phyloP scores from a whole-genome alignment of 78 protist genomes.

The Anaeramoeba ignava region DNA sequence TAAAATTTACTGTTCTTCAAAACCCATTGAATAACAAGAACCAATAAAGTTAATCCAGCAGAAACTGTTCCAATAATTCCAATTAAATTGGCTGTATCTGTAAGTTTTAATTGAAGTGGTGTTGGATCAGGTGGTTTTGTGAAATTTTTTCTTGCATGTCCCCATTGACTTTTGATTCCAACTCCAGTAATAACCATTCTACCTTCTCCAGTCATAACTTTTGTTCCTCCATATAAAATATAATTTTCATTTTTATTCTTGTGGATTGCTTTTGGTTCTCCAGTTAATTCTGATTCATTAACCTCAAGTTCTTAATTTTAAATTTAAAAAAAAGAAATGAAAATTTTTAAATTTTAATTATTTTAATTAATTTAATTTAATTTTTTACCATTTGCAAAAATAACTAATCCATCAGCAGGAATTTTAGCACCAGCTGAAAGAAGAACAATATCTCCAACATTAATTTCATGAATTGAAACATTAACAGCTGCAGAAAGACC shows the following conservation, averaged over 20 bases:
- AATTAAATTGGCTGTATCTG: not conserved
- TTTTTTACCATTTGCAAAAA: not conserved
- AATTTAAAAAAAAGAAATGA: too few species aligned
- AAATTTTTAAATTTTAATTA: too few species aligned
- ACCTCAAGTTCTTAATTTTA: not conserved
- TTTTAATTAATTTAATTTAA: too few species aligned
- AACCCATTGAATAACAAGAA: not conserved
- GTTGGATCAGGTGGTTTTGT: not conserved
- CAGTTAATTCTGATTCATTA: not conserved
- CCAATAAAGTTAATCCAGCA: constrained; percentile 15
- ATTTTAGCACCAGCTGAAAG: not conserved
- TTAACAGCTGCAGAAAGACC: too few species aligned
- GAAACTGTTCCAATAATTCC: constrained; percentile 16
- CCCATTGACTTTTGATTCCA: not conserved
- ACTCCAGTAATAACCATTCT: not conserved
- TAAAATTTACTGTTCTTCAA: not conserved
- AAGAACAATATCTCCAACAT: not conserved
- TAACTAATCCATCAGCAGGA: not conserved
- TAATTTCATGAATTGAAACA: not conserved
- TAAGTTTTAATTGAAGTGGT: constrained; percentile 18
- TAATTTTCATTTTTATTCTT: not conserved
- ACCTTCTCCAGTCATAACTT: not conserved
- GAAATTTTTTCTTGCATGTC: not conserved
- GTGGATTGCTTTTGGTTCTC: not conserved
- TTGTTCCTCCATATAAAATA: not conserved